phyloP scores from a whole-genome alignment of 345 rosid genomes.

The Hypericum perforatum region DNA sequence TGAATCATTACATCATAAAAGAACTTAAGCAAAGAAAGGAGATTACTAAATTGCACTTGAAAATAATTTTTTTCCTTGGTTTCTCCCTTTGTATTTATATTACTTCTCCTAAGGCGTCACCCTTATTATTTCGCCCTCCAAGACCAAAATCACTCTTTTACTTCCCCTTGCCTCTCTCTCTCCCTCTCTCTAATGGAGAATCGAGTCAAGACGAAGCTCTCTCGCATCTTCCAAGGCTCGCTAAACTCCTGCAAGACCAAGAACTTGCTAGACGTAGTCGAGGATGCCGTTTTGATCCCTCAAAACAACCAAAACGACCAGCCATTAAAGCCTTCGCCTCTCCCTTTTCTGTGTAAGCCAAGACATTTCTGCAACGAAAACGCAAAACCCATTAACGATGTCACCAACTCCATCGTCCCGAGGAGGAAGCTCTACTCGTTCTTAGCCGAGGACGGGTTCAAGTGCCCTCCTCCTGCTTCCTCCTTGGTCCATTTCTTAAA shows the following conservation, averaged over 20 bases:
- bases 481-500: too few relatives aligned
- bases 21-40: too few relatives aligned
- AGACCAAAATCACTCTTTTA: not conserved
- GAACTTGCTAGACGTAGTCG: conserved; percentile 48
- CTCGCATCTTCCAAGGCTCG: conserved; percentile 20
- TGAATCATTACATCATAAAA: too few relatives aligned
- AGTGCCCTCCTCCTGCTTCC: too few relatives aligned
- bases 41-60: too few relatives aligned
- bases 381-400: too few relatives aligned
- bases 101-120: not conserved
- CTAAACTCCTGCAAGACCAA: conserved; percentile 40
- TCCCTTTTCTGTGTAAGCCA: conserved; percentile 35
- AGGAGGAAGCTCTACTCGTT: too few relatives aligned
- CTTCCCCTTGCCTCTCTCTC: not conserved
- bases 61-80: too few relatives aligned
- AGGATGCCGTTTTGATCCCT: conserved; percentile 27
- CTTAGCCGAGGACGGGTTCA: too few relatives aligned
- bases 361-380: not conserved
- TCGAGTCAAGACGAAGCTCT: conserved; percentile 45
- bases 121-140: not conserved
- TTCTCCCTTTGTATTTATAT: too few relatives aligned
- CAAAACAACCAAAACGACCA: conserved; percentile 2
- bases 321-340: conserved; percentile 22
- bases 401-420: too few relatives aligned
- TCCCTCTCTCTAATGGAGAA: conserved; percentile 38